Conservation (phyloP, 225 moss, liverwort and hornwort genomes). For the Thuidium tamariscinum region DNA sequence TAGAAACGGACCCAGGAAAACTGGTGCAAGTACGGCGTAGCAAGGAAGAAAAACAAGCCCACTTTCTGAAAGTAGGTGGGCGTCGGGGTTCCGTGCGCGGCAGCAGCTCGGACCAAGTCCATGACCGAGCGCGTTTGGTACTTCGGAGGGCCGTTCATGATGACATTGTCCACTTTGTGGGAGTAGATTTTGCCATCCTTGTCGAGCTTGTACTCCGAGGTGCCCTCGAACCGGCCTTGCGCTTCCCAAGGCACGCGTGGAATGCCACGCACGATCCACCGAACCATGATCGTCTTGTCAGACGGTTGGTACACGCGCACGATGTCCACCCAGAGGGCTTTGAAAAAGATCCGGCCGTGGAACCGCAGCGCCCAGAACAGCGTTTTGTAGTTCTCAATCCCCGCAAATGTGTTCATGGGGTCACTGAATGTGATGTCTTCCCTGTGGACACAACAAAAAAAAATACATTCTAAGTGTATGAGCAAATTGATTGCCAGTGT, state of each 20-base stretch:
- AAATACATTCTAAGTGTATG: neutral
- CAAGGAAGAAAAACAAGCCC: slow-evolving; percentile 9
- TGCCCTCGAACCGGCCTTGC: slow-evolving; percentile 91
- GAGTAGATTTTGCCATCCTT: slow-evolving; percentile 89
- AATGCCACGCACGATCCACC: slow-evolving; percentile 91
- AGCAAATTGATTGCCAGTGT: neutral
- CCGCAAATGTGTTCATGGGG: slow-evolving; percentile 76
- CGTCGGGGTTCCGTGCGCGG: slow-evolving; percentile 74
- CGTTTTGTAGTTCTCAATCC: slow-evolving; percentile 80
- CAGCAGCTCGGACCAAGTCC: slow-evolving; percentile 72
- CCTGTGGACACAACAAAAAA: slow-evolving; percentile 15
- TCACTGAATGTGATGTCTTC: slow-evolving; percentile 89
- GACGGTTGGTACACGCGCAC: slow-evolving; percentile 91
- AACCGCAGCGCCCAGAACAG: slow-evolving; percentile 93
- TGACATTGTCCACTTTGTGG: slow-evolving; percentile 92
- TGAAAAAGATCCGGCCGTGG: slow-evolving; percentile 92
- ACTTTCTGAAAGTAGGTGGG: slow-evolving; percentile 70
- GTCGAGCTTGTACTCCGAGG: slow-evolving; percentile 90
- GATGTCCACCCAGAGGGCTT: slow-evolving; percentile 83
- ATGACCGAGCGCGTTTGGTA: slow-evolving; percentile 50
- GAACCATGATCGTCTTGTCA: slow-evolving; percentile 88
- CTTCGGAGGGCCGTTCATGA: slow-evolving; percentile 74
- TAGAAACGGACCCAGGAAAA: slow-evolving; percentile 98
- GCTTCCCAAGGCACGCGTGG: slow-evolving; percentile 99
- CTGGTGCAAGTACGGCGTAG: slow-evolving; percentile 50